Conservation (phyloP, 148 eudicot genomes). For the Chenopodium berlandieri region DNA sequence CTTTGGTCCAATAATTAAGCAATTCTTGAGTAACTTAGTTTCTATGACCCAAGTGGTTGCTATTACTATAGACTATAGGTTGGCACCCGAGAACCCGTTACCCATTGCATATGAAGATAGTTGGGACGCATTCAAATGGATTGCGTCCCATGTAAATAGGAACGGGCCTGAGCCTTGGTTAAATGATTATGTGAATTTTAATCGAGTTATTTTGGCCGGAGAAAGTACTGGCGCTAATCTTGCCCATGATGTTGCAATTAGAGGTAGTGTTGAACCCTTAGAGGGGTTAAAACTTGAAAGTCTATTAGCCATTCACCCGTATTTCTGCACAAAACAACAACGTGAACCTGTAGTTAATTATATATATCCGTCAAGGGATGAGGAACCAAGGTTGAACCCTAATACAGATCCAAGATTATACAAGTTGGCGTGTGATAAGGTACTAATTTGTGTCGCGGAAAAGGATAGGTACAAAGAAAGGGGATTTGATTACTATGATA, state of each 20-base stretch:
- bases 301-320: slow-evolving; percentile 39
- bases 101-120: slow-evolving; percentile 49
- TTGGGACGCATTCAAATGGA: slow-evolving; percentile 53
- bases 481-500: slow-evolving; percentile 25
- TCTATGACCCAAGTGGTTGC: slow-evolving; percentile 26
- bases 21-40: slow-evolving; percentile 21
- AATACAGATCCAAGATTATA: slow-evolving; percentile 29
- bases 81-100: slow-evolving; percentile 55
- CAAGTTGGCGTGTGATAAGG: slow-evolving; percentile 29
- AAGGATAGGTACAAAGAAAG: slow-evolving; percentile 27
- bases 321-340: slow-evolving; percentile 22
- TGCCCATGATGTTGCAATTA: slow-evolving; percentile 40
- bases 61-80: slow-evolving; percentile 47
- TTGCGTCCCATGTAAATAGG: slow-evolving; percentile 29
- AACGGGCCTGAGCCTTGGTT: slow-evolving; percentile 46
- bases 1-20: slow-evolving; percentile 29
- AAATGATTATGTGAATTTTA: slow-evolving; percentile 32
- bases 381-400: slow-evolving; percentile 45
- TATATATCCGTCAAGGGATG: slow-evolving; percentile 16
- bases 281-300: slow-evolving; percentile 19
- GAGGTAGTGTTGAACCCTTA: slow-evolving; percentile 23
- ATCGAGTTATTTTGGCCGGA: slow-evolving; percentile 38
- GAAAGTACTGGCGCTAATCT: slow-evolving; percentile 59
- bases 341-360: slow-evolving; percentile 11
- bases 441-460: slow-evolving; percentile 39